Conservation (phyloP, 1,284 basidiomycete genomes). For the Trametes sp. region DNA sequence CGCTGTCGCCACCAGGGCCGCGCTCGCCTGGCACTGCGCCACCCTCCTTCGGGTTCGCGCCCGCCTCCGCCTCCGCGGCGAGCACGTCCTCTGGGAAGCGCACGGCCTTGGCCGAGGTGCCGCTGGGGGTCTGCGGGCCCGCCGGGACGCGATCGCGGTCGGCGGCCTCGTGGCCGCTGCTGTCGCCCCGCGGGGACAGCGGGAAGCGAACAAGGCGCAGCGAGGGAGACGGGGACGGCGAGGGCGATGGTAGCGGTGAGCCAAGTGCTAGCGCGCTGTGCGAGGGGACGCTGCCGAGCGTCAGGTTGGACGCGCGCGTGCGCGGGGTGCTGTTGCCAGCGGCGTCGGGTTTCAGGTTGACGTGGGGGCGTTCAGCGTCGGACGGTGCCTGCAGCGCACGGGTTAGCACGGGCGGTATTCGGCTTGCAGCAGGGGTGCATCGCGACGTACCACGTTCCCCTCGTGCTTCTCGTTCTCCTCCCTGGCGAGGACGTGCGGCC, state of each 20-base stretch:
- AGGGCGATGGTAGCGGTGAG: not conserved
- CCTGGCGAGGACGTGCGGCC: not conserved
- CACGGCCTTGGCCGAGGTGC: conserved; percentile 13
- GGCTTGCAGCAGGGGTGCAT: not conserved
- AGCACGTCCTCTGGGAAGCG: conserved; percentile 15
- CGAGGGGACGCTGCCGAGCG: conserved; percentile 2
- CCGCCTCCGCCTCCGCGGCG: not conserved
- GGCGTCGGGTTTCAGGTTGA: conserved; percentile 19
- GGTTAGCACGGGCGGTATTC: not conserved
- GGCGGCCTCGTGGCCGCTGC: not conserved
- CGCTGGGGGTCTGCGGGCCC: not conserved
- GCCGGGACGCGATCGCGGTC: conserved; percentile 3
- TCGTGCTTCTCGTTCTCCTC: not conserved
- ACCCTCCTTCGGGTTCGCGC: not conserved
- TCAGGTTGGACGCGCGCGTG: not conserved
- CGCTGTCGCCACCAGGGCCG: conserved; percentile 5
- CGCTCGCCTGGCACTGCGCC: not conserved
- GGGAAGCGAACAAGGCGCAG: conserved; percentile 21
- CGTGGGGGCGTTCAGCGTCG: conserved; percentile 2
- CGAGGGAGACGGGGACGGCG: conserved; percentile 8
- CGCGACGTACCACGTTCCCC: not conserved
- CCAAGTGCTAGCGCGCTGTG: too few species aligned
- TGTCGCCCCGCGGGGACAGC: conserved; percentile 2
- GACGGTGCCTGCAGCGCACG: conserved; percentile 3
- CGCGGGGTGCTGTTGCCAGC: not conserved